Base-by-base conservation (phyloP, 352 stramenopile genomes). In the Globisporangium rhizosaccharum region DNA sequence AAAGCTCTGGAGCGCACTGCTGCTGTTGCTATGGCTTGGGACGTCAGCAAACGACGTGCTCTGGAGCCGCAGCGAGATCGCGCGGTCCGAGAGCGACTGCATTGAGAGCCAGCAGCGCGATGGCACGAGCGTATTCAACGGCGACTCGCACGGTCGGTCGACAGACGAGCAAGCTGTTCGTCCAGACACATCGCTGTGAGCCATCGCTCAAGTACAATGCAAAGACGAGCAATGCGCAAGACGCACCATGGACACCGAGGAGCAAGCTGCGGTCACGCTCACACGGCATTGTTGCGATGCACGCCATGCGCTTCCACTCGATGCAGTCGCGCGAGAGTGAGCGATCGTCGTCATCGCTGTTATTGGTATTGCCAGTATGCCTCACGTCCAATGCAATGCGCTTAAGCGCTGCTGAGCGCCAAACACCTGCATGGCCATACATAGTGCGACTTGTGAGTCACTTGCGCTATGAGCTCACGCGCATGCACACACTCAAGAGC, bases 71-170 rank as follows among this genome's bases (percentile, higher is more conserved):
- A 59, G 49, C 51, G 77, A 61, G 20, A 78, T 48, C 3, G 65
- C 49, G 26, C 77, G 61, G 0, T 82, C 77, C 59, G 54, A 51
- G 10, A 67, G 47, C 11, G 37, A 56, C 17, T 61, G 58, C 54
- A 79, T 65, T 36, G 60, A 54, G 18, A 71, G 57, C 65, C 67
- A 79, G 56, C 71, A 79, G 1, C 53, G 66, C 26, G 71, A 79
- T 26, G 61, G 61, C 8, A 57, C 53, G 37, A 79, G 49, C 42
- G 71, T 79, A 47, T 79, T 79, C 23, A 46, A 56, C 20, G 71
- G 66, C 14, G 62, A 59, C 50, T 79, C 71, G 20, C 64, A 56
- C 7, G 65, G 56, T 5, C 66, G 68, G 39, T 76, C 68, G n/a
- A 73, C 57, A 5, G 68, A 76, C 20, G 68, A 76, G 37, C 58